These are phyloP conservation scores for Stipa capillata DNA, from an alignment of 176 grass and related monocot genomes.

Conservation along the genomic window DNA sequence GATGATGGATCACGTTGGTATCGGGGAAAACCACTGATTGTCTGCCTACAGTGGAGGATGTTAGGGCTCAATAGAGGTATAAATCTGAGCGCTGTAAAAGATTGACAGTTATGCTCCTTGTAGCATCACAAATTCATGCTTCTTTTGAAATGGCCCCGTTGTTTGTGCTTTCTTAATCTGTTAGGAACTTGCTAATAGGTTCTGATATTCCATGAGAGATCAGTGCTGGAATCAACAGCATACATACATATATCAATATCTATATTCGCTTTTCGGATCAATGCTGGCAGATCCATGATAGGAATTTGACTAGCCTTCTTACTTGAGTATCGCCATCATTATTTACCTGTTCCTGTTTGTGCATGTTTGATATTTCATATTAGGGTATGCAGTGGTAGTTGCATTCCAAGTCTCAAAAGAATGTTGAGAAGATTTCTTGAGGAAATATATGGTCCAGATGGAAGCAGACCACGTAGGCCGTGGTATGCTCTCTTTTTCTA, in stretches of 20 bases:
- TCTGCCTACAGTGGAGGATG: slow-evolving; percentile 93
- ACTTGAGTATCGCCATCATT: not conserved
- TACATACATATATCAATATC: not conserved
- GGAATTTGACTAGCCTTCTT: not conserved
- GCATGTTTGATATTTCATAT: slow-evolving; percentile 15
- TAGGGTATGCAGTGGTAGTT: slow-evolving; percentile 89
- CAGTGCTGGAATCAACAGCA: not conserved
- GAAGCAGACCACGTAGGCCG: slow-evolving; percentile 79
- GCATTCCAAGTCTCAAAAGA: slow-evolving; percentile 96
- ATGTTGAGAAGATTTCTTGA: no score
- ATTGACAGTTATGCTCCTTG: not conserved
- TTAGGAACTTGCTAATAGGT: not conserved
- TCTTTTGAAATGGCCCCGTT: not conserved
- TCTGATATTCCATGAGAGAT: not conserved
- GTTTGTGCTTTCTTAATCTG: not conserved
- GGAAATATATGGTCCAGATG: slow-evolving; percentile 91
- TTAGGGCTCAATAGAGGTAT: slow-evolving; percentile 94
- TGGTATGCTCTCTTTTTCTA: slow-evolving; percentile 48
- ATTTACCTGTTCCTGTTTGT: not conserved
- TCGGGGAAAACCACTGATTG: slow-evolving; percentile 76
- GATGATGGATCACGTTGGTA: slow-evolving; percentile 64
- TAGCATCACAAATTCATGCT: not conserved
- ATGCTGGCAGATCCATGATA: not conserved
- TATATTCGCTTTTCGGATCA: not conserved
- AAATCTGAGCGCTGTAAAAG: slow-evolving; percentile 6